Evolutionary conservation across 164 flowering plant genomes (phyloP).

Genomic region (Umbilicus rupestris): DNA sequence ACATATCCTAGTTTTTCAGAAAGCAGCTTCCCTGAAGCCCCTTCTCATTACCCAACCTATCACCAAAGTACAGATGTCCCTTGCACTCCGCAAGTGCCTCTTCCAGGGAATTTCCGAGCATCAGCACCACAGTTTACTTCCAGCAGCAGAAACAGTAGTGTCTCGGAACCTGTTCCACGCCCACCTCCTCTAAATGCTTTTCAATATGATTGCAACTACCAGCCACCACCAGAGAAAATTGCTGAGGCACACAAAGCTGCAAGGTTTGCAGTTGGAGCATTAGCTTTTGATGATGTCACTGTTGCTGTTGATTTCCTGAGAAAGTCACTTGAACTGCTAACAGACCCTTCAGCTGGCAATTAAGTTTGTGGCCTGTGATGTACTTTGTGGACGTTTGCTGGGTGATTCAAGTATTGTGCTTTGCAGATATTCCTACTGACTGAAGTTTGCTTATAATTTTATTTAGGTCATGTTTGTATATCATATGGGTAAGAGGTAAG

Average conservation of each 20-base stretch:
- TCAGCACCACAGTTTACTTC: slow-evolving; percentile 27
- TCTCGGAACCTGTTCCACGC: slow-evolving; percentile 27
- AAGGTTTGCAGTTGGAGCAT: slow-evolving; percentile 96
- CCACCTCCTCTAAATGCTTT: slow-evolving; percentile 26
- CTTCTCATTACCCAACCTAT: slow-evolving; percentile 58
- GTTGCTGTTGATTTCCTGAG: slow-evolving; percentile 68
- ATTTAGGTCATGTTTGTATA: too few species aligned
- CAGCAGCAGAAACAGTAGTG: slow-evolving; percentile 23
- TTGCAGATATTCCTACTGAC: too few species aligned
- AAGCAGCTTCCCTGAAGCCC: slow-evolving; percentile 60
- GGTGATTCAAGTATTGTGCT: too few species aligned
- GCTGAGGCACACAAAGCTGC: slow-evolving; percentile 99
- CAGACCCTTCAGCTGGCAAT: slow-evolving; percentile 72
- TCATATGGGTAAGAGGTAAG: too few species aligned
- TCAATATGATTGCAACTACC: slow-evolving; percentile 63
- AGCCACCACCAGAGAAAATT: slow-evolving; percentile 78
- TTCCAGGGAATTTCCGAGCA: slow-evolving; percentile 25
- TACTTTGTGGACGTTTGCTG: too few species aligned
- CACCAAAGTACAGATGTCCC: slow-evolving; percentile 51
- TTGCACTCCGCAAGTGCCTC: slow-evolving; percentile 36
- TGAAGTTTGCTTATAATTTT: too few species aligned
- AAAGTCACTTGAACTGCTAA: slow-evolving; percentile 78
- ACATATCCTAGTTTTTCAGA: slow-evolving; percentile 81
- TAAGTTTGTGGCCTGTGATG: slow-evolving; percentile 18
- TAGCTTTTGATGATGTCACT: slow-evolving; percentile 92